phyloP scores from a whole-genome alignment of 78 protist species.

The Paulinella micropora region DNA sequence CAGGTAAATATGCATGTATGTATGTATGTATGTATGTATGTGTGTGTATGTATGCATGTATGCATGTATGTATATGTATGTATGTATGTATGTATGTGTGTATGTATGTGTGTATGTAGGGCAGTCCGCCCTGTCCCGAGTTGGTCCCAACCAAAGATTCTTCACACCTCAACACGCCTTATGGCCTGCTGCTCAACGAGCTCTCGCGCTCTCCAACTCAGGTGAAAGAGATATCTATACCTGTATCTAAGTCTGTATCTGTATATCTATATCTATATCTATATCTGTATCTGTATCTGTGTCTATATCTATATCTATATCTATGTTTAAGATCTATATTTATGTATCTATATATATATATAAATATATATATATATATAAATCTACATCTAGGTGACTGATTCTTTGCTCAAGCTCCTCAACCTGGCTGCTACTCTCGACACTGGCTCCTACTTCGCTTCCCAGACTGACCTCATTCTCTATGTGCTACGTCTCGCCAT shows the following conservation, averaged over 20 bases:
- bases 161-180: slow-evolving; percentile 12
- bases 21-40: not conserved
- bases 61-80: not conserved
- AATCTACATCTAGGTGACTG: too few species aligned
- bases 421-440: slow-evolving; percentile 15
- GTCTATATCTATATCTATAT: not conserved
- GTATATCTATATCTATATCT: not conserved
- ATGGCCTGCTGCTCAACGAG: slow-evolving; percentile 40
- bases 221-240: not conserved
- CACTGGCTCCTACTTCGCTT: not conserved
- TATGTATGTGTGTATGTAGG: not conserved
- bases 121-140: not conserved
- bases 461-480: slow-evolving; percentile 4
- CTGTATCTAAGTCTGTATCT: not conserved
- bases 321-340: not conserved
- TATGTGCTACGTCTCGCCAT: slow-evolving; percentile 4
- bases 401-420: not conserved
- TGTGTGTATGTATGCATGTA: not conserved
- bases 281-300: not conserved
- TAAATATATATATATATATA: not conserved
- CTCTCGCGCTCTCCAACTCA: not conserved
- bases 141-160: slow-evolving; percentile 27
- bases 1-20: too few species aligned
- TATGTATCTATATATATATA: not conserved
- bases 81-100: not conserved